phyloP scores from a whole-genome alignment of 305 asterid genomes.

The Striga hermonthica region DNA sequence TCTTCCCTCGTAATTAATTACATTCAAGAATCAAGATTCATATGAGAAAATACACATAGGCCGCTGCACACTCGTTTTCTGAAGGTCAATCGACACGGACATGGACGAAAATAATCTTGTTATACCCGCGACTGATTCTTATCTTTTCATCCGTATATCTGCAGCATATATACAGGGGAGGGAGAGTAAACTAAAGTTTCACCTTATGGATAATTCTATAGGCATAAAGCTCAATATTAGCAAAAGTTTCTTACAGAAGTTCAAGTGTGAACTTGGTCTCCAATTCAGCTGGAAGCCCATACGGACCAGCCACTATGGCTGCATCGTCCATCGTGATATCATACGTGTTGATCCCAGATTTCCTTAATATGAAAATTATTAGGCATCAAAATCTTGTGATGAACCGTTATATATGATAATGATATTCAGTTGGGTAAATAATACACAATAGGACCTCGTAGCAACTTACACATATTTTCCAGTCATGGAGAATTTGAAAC shows the following conservation, averaged over 20 bases:
- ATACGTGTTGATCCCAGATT: constrained; percentile 51
- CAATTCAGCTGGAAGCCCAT: constrained; percentile 79
- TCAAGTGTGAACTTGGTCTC: constrained; percentile 62
- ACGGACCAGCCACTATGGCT: constrained; percentile 76
- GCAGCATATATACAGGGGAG: constrained; percentile 27
- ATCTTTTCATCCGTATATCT: constrained; percentile 81
- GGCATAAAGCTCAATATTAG: neutral
- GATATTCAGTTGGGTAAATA: neutral
- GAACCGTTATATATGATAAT: neutral
- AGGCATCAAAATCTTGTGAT: constrained; percentile 4
- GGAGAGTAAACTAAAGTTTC: neutral
- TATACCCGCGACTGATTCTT: constrained; percentile 67
- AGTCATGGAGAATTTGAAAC: constrained; percentile 79
- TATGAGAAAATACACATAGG: too few species aligned
- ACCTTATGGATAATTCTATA: neutral
- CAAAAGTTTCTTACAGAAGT: constrained; percentile 50
- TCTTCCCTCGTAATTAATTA: too few species aligned
- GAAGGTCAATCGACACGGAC: constrained; percentile 40
- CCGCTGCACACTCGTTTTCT: constrained; percentile 21
- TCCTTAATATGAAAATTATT: constrained; percentile 39
- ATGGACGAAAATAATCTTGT: constrained; percentile 67
- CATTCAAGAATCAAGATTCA: too few species aligned
- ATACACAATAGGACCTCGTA: neutral
- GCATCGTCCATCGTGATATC: constrained; percentile 81
- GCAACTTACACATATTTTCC: constrained; percentile 73